Evolutionary conservation across 192 early-diverging fungal genomes (phyloP), one percentile per base, ranked within the genome.

Genomic region (Mortierella claussenii): DNA sequence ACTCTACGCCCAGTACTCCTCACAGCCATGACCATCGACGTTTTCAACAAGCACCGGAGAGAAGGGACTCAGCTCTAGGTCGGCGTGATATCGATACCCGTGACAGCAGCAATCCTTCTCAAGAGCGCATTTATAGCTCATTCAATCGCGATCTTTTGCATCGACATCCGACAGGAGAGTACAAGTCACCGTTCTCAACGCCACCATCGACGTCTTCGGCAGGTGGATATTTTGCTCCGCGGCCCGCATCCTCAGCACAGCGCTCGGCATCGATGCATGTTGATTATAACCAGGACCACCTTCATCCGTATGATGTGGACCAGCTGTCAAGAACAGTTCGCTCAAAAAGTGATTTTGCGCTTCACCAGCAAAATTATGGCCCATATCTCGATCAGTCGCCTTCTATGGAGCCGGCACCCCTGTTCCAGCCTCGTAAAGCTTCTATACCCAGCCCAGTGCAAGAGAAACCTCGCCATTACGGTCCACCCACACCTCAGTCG

Each of bases 321-420:
- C 24, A 55, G 21, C 21, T 20, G 13, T 20, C 21, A 7, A 60
- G 58, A 32, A 56, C 43, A 6, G 64, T 61, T 2, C 51, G 61
- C 2, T 64, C 73, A 9, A 76, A 61, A 30, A 76, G 64, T 30
- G 73, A 76, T 21, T 76, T 37, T 37, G 73, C 64, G 6, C 57
- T 76, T 7, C 73, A 76, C n/a, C 73, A 76, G 10, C 73, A 76
- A 11, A 76, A 76, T 46, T 76, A 76, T 47, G 73, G 73, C 18
- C 64, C 73, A 3, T 76, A 76, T 28, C 21, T 76, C 45, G 73
- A 76, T 37, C 42, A 49, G 17, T 76, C 73, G 11, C 73, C 73
- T 18, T 26, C 51, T 6, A 13, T 67, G 9, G 57, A 26, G 13
- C 52, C 56, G 9, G 73, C 56, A n/a, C 46, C 62, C 1, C 18